Evolutionary conservation across 2,329 filamentous ascomycete genomes (phyloP), one percentile per base, ranked within the genome.

Genomic region (Aspergillus chevalieri): DNA sequence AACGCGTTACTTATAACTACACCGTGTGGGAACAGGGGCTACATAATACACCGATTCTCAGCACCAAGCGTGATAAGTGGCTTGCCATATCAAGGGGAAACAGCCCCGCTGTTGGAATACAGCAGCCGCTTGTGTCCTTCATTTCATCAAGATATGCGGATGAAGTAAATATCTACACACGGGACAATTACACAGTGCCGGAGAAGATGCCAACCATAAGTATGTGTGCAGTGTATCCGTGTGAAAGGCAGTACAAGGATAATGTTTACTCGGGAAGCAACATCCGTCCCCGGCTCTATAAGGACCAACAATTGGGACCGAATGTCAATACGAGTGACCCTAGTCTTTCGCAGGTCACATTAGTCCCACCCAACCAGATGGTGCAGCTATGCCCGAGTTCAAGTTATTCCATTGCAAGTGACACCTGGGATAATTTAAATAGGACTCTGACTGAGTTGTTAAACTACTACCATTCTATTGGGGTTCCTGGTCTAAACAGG

Each of bases 171-270:
- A 9, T n/a, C 30, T 53, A 48, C 43, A 43, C 24, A 30, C 34
- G 39, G n/a, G 42, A 48, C 6, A 53, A 53, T 21, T 38, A 43
- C 12, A 50, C 51, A 28, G 44, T 43, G 17, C 19, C 36, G 9
- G n/a, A 22, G 24, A 19, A 22, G 15, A 55, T 42, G 41, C 53
- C 51, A 17, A 24, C 26, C 3, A 14, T 55, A n/a, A 51, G 48
- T 8, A 42, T 53, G 44, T 55, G 53, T 38, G 36, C 43, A n/a
- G 19, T 55, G 12, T 55, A 53, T 33, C 47, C 39, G 17, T 53
- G 51, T 42, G 51, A 55, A 41, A 46, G 34, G 22, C 30, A 28
- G 47, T 54, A 52, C 43, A 19, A 28, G 14, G 21, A 24, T 15
- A 21, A 43, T 17, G 6, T 8, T 17, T 44, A n/a, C 21, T 15